phyloP scores from a whole-genome alignment of 352 stramenopile genomes.

The Globisporangium nunn region DNA sequence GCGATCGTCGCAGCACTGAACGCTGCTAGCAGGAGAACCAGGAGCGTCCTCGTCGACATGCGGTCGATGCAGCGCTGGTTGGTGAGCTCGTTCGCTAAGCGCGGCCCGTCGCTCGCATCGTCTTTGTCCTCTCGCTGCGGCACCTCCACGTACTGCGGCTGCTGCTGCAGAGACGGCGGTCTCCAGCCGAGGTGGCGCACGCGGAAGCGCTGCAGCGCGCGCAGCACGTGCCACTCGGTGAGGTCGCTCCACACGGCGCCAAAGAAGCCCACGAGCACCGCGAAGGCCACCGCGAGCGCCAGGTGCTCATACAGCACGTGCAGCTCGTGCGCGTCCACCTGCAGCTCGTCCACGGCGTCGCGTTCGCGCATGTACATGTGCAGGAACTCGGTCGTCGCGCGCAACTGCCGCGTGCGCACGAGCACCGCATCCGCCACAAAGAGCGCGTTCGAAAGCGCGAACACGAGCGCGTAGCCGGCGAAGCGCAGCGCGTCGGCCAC shows the following conservation, averaged over 20 bases:
- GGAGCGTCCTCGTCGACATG: constrained; percentile 15
- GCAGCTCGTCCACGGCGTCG: constrained; percentile 27
- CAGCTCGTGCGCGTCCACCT: constrained; percentile 41
- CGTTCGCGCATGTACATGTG: constrained; percentile 36
- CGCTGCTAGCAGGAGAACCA: constrained; percentile 11
- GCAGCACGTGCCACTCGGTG: constrained; percentile 44
- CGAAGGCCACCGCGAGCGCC: constrained; percentile 19
- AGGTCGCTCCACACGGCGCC: constrained; percentile 44
- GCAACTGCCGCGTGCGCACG: constrained; percentile 46
- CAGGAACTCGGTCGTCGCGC: constrained; percentile 42
- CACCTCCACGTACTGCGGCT: not conserved
- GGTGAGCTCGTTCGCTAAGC: constrained; percentile 4
- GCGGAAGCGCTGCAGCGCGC: constrained; percentile 17
- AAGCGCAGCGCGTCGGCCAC: constrained; percentile 15
- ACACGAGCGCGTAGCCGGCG: constrained; percentile 24
- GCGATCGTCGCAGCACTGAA: constrained; percentile 20
- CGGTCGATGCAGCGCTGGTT: constrained; percentile 5
- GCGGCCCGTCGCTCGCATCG: not conserved
- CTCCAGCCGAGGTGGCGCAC: constrained; percentile 1
- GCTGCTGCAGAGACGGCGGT: not conserved
- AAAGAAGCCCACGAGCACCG: constrained; percentile 29
- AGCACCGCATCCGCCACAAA: constrained; percentile 36
- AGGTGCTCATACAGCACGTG: constrained; percentile 25
- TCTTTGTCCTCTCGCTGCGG: not conserved
- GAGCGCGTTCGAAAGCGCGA: constrained; percentile 17